Conservation (phyloP, 805 yeast genomes). For the Candida qinlingensis region DNA sequence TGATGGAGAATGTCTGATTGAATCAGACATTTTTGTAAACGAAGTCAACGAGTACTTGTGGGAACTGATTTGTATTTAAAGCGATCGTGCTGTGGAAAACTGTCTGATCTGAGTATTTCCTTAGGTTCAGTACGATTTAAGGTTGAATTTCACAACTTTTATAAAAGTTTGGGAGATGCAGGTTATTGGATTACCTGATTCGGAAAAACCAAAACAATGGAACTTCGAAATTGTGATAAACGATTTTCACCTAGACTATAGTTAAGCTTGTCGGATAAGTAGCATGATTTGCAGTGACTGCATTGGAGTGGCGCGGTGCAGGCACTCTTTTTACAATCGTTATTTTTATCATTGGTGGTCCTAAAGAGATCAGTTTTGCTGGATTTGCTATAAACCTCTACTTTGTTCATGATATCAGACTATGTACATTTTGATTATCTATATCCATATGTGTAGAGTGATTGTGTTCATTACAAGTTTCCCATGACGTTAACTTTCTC, state of each 20-base stretch:
- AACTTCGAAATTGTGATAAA: background rate
- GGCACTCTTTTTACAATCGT: background rate
- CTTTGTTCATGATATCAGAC: background rate
- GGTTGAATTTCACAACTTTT: background rate
- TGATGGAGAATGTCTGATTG: background rate
- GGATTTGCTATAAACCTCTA: no score
- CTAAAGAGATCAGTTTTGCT: no score
- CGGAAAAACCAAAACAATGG: conserved; percentile 7
- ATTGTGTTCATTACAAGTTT: background rate
- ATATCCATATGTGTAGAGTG: no score
- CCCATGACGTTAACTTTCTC: background rate
- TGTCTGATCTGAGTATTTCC: background rate
- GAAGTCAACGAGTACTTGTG: no score
- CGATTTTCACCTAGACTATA: no score
- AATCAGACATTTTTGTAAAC: background rate
- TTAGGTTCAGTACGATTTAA: no score
- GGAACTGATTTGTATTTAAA: no score
- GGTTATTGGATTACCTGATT: conserved; percentile 1
- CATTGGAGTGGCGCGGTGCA: background rate
- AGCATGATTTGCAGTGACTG: no score
- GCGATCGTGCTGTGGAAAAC: background rate
- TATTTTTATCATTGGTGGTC: no score
- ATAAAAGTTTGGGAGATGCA: background rate
- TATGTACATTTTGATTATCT: background rate
- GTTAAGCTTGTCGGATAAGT: no score